Conservation (phyloP, 1,284 basidiomycete species). For the Rhodotorula sp. region DNA sequence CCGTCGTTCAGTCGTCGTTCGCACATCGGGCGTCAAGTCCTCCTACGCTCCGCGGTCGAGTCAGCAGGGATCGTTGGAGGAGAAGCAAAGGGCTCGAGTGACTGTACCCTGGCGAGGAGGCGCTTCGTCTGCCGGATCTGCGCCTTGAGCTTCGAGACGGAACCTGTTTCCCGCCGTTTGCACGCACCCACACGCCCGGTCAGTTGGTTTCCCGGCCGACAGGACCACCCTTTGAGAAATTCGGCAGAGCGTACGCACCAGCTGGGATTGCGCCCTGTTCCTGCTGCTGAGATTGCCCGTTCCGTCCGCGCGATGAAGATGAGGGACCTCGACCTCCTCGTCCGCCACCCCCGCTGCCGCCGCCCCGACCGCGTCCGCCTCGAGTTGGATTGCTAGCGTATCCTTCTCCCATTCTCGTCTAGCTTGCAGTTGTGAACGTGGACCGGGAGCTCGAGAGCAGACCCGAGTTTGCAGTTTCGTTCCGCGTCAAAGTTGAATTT, state of each 20-base stretch:
- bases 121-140: conserved; percentile 39
- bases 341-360: conserved; percentile 2
- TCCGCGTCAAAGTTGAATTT: not conserved
- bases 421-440: too few relatives aligned
- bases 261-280: not conserved
- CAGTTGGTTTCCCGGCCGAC: not conserved
- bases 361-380: conserved; percentile 12
- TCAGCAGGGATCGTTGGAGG: not conserved
- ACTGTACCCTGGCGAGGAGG: conserved; percentile 27
- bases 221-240: accelerated
- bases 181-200: not conserved
- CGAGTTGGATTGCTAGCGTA: not conserved
- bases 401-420: not conserved
- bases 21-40: conserved; percentile 37
- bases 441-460: not conserved
- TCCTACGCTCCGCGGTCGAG: not conserved
- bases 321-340: too few relatives aligned
- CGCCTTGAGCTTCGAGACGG: conserved; percentile 38
- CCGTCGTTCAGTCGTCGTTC: conserved; percentile 29
- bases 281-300: not conserved
- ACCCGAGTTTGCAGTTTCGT: not conserved
- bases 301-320: conserved; percentile 4
- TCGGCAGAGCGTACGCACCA: conserved; percentile 2
- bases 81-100: not conserved
- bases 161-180: conserved; percentile 10